A percentile compares a stretch with the other conserved stretches of the same genome.
phyloP scores from a whole-genome alignment of 805 yeast species.

The Cyberlindnera maclurae region DNA sequence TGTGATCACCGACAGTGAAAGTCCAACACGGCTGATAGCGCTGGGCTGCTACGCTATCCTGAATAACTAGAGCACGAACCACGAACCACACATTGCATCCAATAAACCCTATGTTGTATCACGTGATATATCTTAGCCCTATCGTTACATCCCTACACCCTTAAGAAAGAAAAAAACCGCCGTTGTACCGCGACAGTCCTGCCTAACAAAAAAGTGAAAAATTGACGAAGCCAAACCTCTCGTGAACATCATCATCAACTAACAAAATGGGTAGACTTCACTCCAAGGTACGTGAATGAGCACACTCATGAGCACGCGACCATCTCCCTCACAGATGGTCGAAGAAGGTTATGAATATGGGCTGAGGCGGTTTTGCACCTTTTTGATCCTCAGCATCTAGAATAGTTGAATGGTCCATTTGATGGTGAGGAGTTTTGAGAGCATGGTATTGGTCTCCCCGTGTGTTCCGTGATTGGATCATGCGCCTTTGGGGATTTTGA shows the following conservation, averaged over 20 bases:
- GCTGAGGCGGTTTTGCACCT: slow-evolving; percentile 19
- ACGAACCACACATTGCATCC: no score
- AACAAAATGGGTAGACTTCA: slow-evolving; percentile 99
- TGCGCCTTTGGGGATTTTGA: not conserved
- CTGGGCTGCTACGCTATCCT: no score
- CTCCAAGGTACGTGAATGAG: slow-evolving; percentile 73
- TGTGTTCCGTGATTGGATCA: slow-evolving; percentile 10
- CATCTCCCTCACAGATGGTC: slow-evolving; percentile 3
- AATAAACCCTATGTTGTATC: not conserved
- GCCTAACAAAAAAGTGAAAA: slow-evolving; percentile 7
- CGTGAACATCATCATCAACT: slow-evolving; percentile 28
- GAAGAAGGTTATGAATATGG: slow-evolving; percentile 21
- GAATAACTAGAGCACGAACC: no score
- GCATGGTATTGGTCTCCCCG: slow-evolving; percentile 1
- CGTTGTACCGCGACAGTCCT: not conserved
- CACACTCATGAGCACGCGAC: slow-evolving; percentile 7
- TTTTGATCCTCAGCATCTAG: slow-evolving; percentile 1
- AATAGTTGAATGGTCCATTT: slow-evolving; percentile 2
- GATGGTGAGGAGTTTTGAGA: slow-evolving; percentile 2
- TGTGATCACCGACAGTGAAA: not conserved
- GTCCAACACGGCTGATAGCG: no score
- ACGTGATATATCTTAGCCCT: not conserved
- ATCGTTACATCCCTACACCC: slow-evolving; percentile 6
- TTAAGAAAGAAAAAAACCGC: not conserved
- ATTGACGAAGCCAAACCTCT: slow-evolving; percentile 6